Evolutionary conservation across 805 yeast species (phyloP).

Genomic region (Saturnispora diversa): DNA sequence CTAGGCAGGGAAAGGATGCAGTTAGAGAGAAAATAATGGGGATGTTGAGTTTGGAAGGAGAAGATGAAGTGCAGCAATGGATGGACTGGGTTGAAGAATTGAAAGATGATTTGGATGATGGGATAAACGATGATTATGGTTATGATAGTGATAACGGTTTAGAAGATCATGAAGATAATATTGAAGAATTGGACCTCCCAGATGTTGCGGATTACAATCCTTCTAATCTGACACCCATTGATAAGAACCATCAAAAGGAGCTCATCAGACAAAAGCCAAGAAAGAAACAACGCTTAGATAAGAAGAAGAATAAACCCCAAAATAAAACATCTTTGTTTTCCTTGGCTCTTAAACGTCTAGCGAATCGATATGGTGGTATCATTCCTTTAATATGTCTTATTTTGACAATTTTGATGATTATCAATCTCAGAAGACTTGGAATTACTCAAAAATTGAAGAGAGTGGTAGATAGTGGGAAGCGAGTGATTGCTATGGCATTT

Average conservation of each 20-base stretch:
- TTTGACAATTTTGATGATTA: constrained; percentile 1
- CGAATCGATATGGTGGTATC: background rate
- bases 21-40: constrained; percentile 2
- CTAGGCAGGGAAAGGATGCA: background rate
- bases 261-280: background rate
- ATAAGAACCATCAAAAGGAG: no score
- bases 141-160: constrained; percentile 5
- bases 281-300: background rate
- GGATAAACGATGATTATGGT: background rate
- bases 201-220: no score
- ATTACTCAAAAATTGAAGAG: background rate
- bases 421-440: background rate
- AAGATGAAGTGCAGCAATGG: constrained; percentile 3
- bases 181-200: background rate
- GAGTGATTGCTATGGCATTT: constrained; percentile 5
- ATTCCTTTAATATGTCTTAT: constrained; percentile 2
- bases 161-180: no score
- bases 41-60: constrained; percentile 3
- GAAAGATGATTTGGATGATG: background rate
- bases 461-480: background rate
- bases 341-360: no score
- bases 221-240: no score
- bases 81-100: constrained; percentile 4
- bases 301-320: no score
- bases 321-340: no score